Conservation (phyloP, 768 basidiomycete species). For the Boletus sp. region DNA sequence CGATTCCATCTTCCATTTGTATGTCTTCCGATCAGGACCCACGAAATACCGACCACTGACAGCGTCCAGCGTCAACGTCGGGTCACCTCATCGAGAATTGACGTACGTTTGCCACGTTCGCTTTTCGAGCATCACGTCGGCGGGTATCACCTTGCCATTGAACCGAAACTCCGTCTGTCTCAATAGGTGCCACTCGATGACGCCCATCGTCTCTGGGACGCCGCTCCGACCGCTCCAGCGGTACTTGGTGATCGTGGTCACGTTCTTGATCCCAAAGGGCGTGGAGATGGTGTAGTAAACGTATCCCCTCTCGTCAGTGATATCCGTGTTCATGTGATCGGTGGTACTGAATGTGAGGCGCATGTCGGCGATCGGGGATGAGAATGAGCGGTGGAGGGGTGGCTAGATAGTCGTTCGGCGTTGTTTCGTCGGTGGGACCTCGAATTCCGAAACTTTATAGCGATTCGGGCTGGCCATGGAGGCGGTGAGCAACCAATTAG, state of each 20-base stretch:
- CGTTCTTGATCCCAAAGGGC: slow-evolving; percentile 5
- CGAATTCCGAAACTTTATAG: too few species aligned
- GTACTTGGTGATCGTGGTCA: slow-evolving; percentile 29
- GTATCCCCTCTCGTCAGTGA: slow-evolving; percentile 21
- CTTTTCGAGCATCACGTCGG: slow-evolving; percentile 10
- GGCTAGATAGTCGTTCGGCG: neutral
- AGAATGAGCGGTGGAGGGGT: neutral
- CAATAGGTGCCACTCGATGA: slow-evolving; percentile 26
- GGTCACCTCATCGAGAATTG: neutral
- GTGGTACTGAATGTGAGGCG: slow-evolving; percentile 22
- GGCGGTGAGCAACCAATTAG: too few species aligned
- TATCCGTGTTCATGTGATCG: slow-evolving; percentile 21
- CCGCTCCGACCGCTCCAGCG: slow-evolving; percentile 12
- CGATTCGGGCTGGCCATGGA: too few species aligned
- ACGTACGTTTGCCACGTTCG: slow-evolving; percentile 21
- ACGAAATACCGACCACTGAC: slow-evolving; percentile 33
- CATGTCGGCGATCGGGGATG: slow-evolving; percentile 5
- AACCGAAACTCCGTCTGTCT: slow-evolving; percentile 12
- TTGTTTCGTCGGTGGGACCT: too few species aligned
- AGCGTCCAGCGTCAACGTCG: neutral
- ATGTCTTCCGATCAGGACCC: slow-evolving; percentile 30
- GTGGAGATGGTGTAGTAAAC: slow-evolving; percentile 22
- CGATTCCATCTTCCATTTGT: slow-evolving; percentile 33
- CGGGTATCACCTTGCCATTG: slow-evolving; percentile 11
- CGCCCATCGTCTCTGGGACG: slow-evolving; percentile 21